Conservation (phyloP, 2,329 filamentous ascomycete species). For the Rachicladosporium sp. region DNA sequence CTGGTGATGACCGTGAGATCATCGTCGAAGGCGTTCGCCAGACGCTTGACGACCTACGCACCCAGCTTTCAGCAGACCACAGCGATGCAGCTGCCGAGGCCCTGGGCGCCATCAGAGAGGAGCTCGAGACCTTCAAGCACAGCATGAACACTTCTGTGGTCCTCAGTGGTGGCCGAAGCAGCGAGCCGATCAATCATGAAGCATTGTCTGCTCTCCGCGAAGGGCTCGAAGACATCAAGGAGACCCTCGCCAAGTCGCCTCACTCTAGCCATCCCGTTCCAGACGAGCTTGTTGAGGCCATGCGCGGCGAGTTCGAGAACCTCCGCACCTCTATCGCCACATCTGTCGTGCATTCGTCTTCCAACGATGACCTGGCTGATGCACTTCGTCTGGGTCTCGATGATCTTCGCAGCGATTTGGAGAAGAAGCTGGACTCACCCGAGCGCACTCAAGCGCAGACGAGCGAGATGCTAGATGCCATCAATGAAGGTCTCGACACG, state of each 20-base stretch:
- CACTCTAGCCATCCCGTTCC: slow-evolving; percentile 22
- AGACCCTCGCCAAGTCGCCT: slow-evolving; percentile 14
- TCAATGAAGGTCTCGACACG: slow-evolving; percentile 59
- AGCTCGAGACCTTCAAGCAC: slow-evolving; percentile 32
- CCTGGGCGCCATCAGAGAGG: slow-evolving; percentile 29
- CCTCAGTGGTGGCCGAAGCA: slow-evolving; percentile 13
- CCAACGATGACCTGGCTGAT: slow-evolving; percentile 37
- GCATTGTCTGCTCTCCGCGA: slow-evolving; percentile 15
- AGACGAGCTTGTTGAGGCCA: slow-evolving; percentile 40
- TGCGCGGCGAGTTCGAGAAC: slow-evolving; percentile 39
- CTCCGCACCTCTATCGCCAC: slow-evolving; percentile 30
- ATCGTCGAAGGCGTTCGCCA: slow-evolving; percentile 55
- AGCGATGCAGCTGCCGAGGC: slow-evolving; percentile 29
- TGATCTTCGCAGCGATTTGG: slow-evolving; percentile 36
- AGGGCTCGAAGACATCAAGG: slow-evolving; percentile 28
- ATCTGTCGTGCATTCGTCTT: slow-evolving; percentile 27
- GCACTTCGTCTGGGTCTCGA: slow-evolving; percentile 37
- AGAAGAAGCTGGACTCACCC: slow-evolving; percentile 41
- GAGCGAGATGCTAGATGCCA: slow-evolving; percentile 46
- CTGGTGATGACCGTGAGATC: slow-evolving; percentile 40
- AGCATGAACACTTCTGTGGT: slow-evolving; percentile 31
- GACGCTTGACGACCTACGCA: slow-evolving; percentile 31
- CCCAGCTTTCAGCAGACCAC: slow-evolving; percentile 27
- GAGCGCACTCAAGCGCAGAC: slow-evolving; percentile 40
- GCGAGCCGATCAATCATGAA: slow-evolving; percentile 10